These are phyloP conservation scores for Papiliotrema fonsecae DNA, from an alignment of 1,284 basidiomycete species.

Conservation along the genomic window DNA sequence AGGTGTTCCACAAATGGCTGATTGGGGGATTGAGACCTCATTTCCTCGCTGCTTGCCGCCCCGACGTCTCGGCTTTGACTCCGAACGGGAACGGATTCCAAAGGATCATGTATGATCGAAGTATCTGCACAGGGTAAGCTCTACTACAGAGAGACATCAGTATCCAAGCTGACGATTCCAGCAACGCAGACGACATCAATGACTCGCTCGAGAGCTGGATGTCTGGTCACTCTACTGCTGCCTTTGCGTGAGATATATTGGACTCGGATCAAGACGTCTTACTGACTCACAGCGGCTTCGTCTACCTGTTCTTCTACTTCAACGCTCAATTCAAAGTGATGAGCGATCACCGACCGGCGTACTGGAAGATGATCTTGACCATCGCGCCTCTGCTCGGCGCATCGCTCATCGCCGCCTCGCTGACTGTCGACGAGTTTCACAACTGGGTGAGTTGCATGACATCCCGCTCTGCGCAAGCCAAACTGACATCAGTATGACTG, in stretches of 20 bases:
- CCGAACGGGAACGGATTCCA: slow-evolving; percentile 52
- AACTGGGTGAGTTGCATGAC: slow-evolving; percentile 30
- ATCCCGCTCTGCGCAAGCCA: not conserved
- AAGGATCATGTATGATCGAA: slow-evolving; percentile 53
- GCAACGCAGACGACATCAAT: slow-evolving; percentile 53
- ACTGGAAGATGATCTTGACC: slow-evolving; percentile 60
- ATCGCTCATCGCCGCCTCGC: slow-evolving; percentile 55
- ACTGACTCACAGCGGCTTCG: not conserved
- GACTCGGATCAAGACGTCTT: not conserved
- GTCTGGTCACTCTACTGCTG: slow-evolving; percentile 39
- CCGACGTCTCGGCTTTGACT: slow-evolving; percentile 45
- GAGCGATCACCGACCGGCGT: slow-evolving; percentile 52
- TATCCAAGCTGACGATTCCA: not conserved
- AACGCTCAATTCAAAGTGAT: slow-evolving; percentile 60
- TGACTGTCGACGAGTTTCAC: slow-evolving; percentile 56
- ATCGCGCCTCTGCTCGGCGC: slow-evolving; percentile 59
- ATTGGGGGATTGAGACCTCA: slow-evolving; percentile 45
- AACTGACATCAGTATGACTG: slow-evolving; percentile 53
- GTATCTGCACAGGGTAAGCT: slow-evolving; percentile 53
- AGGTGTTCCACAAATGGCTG: slow-evolving; percentile 58
- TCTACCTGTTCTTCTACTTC: slow-evolving; percentile 55
- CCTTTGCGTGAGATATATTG: slow-evolving; percentile 24
- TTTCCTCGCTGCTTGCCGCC: slow-evolving; percentile 51
- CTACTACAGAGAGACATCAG: not conserved
- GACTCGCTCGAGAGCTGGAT: slow-evolving; percentile 53